These are phyloP conservation scores for Brassica carinata DNA, from an alignment of 345 rosid species.

Conservation along the genomic window DNA sequence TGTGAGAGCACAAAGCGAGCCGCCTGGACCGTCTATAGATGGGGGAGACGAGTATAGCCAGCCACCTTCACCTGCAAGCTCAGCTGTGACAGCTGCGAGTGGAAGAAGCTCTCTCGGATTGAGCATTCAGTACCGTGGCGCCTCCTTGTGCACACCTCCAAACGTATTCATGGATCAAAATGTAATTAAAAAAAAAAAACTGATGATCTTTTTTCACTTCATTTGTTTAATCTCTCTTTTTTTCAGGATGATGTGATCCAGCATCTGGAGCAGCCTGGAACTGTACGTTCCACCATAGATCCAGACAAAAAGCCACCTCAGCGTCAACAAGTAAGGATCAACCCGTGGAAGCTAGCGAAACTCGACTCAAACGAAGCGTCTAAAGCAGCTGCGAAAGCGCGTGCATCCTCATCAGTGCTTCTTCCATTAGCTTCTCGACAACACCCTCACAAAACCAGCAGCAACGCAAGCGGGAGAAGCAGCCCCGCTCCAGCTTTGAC, in stretches of 20 bases:
- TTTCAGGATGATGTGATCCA: conserved; percentile 85
- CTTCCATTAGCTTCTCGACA: conserved; percentile 62
- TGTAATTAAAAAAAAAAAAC: conserved; percentile 42
- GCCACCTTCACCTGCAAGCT: conserved; percentile 79
- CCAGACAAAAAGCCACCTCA: conserved; percentile 74
- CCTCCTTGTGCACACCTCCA: conserved; percentile 92
- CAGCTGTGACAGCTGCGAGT: conserved; percentile 80
- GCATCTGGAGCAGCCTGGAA: conserved; percentile 88
- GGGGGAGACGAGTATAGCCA: conserved; percentile 74
- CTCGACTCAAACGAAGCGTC: conserved; percentile 79
- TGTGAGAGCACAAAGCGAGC: conserved; percentile 84
- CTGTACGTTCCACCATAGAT: conserved; percentile 74
- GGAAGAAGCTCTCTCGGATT: conserved; percentile 89
- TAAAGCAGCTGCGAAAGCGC: conserved; percentile 85
- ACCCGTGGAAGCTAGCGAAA: conserved; percentile 83
- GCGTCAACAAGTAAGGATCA: conserved; percentile 73
- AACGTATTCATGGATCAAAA: conserved; percentile 94
- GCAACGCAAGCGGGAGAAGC: conserved; percentile 70
- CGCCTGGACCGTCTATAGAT: conserved; percentile 68
- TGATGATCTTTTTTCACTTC: background rate
- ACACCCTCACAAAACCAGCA: conserved; percentile 62
- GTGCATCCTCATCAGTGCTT: conserved; percentile 88
- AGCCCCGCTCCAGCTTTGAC: conserved; percentile 62
- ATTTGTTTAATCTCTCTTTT: background rate
- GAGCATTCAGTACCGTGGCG: conserved; percentile 81